Percentiles rank a stretch among this genome's conserved stretches.
Conservation (phyloP, 768 basidiomycete genomes). For the Pleurotus cornucopiae region DNA sequence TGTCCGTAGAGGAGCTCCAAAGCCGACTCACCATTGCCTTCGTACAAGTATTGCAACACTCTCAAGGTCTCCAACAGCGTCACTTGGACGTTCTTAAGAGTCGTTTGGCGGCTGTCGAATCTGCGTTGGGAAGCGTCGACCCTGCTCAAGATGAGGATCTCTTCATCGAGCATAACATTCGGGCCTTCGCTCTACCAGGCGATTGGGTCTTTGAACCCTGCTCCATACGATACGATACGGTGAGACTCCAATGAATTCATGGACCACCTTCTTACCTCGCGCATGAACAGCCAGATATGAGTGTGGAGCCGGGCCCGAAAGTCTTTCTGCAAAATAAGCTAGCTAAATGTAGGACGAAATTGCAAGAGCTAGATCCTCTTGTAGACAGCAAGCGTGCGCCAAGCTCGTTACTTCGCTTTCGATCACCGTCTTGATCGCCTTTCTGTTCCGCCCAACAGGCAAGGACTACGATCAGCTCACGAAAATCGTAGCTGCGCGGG, state of each 20-base stretch:
- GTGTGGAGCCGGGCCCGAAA: slow-evolving; percentile 65
- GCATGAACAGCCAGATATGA: slow-evolving; percentile 53
- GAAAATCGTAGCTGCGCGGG: slow-evolving; percentile 43
- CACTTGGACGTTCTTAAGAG: slow-evolving; percentile 59
- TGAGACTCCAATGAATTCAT: slow-evolving; percentile 22
- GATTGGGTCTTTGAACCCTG: slow-evolving; percentile 81
- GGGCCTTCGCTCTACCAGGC: slow-evolving; percentile 57
- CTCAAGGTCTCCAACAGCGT: slow-evolving; percentile 52
- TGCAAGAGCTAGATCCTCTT: slow-evolving; percentile 57
- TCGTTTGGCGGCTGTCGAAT: slow-evolving; percentile 42
- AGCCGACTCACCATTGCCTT: slow-evolving; percentile 55
- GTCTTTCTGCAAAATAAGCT: slow-evolving; percentile 81
- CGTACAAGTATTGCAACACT: slow-evolving; percentile 48
- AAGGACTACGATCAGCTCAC: slow-evolving; percentile 50
- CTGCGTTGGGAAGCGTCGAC: slow-evolving; percentile 48
- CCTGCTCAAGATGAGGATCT: slow-evolving; percentile 61
- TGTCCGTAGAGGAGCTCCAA: slow-evolving; percentile 63
- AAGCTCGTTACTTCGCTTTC: slow-evolving; percentile 1
- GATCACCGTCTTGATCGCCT: slow-evolving; percentile 8
- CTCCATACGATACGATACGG: slow-evolving; percentile 71
- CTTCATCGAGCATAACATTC: slow-evolving; percentile 68
- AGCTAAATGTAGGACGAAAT: slow-evolving; percentile 50
- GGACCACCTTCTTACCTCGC: slow-evolving; percentile 1
- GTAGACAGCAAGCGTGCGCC: slow-evolving; percentile 59
- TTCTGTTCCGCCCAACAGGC: slow-evolving; percentile 27